Conservation (phyloP, 805 yeast genomes). For the Wickerhamiella azymoides region DNA sequence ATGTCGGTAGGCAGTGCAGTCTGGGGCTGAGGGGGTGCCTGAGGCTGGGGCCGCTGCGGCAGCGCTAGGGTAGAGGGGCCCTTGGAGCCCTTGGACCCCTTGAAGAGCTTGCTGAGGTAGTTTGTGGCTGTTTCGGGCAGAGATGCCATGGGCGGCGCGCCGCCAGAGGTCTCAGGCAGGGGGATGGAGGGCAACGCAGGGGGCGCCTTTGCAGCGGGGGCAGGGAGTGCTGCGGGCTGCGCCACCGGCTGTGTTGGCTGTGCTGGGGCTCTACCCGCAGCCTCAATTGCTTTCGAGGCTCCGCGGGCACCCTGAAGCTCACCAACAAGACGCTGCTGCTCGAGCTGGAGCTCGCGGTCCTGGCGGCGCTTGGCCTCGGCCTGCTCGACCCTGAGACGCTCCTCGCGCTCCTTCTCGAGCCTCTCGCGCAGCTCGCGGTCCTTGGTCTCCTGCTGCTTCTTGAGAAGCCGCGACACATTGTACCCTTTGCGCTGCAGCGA, state of each 20-base stretch:
- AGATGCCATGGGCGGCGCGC: not conserved
- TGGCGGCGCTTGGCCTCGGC: not conserved
- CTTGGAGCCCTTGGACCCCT: not conserved
- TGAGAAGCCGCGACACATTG: slow-evolving; percentile 25
- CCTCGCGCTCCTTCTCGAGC: not conserved
- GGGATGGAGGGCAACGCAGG: not conserved
- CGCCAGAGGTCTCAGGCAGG: not conserved
- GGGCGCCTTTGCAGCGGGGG: not conserved
- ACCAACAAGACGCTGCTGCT: too few species aligned
- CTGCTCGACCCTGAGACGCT: not conserved
- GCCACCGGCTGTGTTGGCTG: too few species aligned
- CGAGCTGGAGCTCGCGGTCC: slow-evolving; percentile 11
- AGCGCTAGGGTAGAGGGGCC: too few species aligned
- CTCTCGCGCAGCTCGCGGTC: not conserved
- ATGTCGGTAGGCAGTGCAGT: not conserved
- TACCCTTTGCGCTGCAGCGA: slow-evolving; percentile 27
- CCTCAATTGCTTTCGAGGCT: too few species aligned
- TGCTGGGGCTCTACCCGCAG: too few species aligned
- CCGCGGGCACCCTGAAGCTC: too few species aligned
- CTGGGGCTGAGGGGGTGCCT: not conserved
- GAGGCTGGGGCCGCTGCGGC: too few species aligned
- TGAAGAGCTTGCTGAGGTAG: not conserved
- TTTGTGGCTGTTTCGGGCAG: not conserved
- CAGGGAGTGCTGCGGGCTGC: not conserved
- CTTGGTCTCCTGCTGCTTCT: slow-evolving; percentile 16